Base-by-base conservation (phyloP, 768 basidiomycete genomes). In the Tremella fuciformis region DNA sequence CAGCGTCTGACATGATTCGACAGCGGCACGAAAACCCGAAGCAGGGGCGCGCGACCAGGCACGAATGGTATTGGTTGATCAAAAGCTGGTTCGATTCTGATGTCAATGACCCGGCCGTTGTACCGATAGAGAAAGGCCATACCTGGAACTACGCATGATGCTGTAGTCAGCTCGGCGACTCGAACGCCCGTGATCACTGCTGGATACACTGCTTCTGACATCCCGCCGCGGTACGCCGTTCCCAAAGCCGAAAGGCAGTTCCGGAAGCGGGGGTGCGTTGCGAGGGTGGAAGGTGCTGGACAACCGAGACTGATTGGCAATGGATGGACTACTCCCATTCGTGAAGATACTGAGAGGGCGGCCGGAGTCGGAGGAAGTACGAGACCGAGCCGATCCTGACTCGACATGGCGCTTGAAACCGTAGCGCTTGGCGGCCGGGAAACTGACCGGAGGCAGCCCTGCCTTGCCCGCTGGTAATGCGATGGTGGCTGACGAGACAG, bases 21-120 rank as follows among this genome's bases (percentile, higher is more conserved):
- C 13, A 76, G 49, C 8, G 75, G 75, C 2, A 76, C 69, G 44
- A 75, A 76, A 1, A 76, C 71, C n/a, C 75, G 53, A 22, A 76
- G 51, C 3, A 73, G 59, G 2, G 75, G 75, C 0, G 63, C 70
- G 9, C 75, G 54, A 8, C 71, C 75, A 0, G 58, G 61, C 6
- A 60, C 63, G 50, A 62, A 73, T 1, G 75, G 75, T 1, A 70
- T 60, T 0, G 73, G 69, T 9, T 63, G 65, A n/a, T 76, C 71
- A 49, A 76, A 76, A 2, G 68, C 68, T 18, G 70, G 66, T 47
- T 76, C 75, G 9, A 60, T 22, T n/a, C 69, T 52, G n/a, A 13
- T 13, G 51, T 18, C 44, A 49, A n/a, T 37, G 15, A 18, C 48
- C 13, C 24, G 13, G 29, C 53, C 34, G 13, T 42, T 41, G n/a